Base-by-base conservation (phyloP, 2,329 filamentous ascomycete species). In the Clonostachys byssicola region DNA sequence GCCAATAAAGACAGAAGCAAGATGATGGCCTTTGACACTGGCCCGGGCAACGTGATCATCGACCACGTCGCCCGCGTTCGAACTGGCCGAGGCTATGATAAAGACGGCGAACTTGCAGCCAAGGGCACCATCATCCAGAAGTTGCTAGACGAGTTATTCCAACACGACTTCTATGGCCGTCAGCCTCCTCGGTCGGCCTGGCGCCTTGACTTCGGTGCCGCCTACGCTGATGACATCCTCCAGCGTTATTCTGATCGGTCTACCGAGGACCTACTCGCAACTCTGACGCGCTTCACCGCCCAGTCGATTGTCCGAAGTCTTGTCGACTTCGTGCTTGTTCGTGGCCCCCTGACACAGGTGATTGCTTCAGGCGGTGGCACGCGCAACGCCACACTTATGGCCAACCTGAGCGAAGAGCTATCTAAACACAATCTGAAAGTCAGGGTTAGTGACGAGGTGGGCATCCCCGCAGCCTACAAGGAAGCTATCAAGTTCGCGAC, bases 11-110 rank as follows among this genome's bases (percentile, higher is more conserved):
- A 61, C 41, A 54, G 60, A 13, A 51, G 52, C 50, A 51, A 58
- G 44, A 62, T 61, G 60, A 61, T 61, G 59, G 60, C 59, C 4
- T 62, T 62, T 47, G 60, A 62, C 42, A 61, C 59, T 3, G 58
- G 57, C 44, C 59, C 47, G 40, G 58, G 50, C 34, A 62, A 62
- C 41, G 60, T 62, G 45, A 61, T 61, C 53, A 54, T 62, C 38
- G 59, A 61, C 46, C 59, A 62, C 45, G 53, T 62, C 12, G 53
- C 53, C 46, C 57, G 58, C 47, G 56, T 48, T 3, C 55, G 60
- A 17, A 55, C 54, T 1, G 52, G 55, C 10, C 23, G 34, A 5
- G 46, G 45, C 5, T 61, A 59, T 45, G 59, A 62, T 48, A 54
- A 57, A 40, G 56, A 59, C 38, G 60, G 60, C 38, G 52, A 53